Evolutionary conservation across 306 rosid species (phyloP).

Genomic region (Ammopiptanthus mongolicus): DNA sequence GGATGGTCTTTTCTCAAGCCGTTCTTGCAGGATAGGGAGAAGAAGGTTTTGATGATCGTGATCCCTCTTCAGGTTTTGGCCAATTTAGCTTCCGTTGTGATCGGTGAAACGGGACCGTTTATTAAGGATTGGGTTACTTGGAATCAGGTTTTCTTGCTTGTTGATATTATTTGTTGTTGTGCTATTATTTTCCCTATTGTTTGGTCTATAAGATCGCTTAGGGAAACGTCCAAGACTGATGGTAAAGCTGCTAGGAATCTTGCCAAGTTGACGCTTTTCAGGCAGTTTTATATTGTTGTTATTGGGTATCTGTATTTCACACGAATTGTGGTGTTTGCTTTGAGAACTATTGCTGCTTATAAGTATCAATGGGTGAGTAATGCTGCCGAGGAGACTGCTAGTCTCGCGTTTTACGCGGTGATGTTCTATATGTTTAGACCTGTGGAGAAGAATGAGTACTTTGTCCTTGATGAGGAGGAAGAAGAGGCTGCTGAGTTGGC

Average conservation of each 20-base stretch:
- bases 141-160: constrained; percentile 88
- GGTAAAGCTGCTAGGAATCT: constrained; percentile 86
- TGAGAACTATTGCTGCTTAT: constrained; percentile 82
- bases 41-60: constrained; percentile 93
- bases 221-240: constrained; percentile 87
- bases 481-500: constrained; percentile 91
- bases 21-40: constrained; percentile 82
- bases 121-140: constrained; percentile 95
- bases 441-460: constrained; percentile 79
- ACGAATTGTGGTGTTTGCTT: constrained; percentile 74
- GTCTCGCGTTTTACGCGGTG: constrained; percentile 61
- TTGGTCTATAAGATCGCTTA: constrained; percentile 80
- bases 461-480: constrained; percentile 86
- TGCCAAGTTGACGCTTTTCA: constrained; percentile 78
- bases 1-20: constrained; percentile 94
- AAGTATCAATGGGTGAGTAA: constrained; percentile 92
- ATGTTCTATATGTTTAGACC: constrained; percentile 98
- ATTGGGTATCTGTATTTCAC: constrained; percentile 88
- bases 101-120: constrained; percentile 90
- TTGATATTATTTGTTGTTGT: constrained; percentile 87
- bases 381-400: constrained; percentile 87
- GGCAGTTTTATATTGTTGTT: constrained; percentile 86
- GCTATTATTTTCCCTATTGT: constrained; percentile 91
- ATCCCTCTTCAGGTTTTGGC: constrained; percentile 92
- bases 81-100: constrained; percentile 77